phyloP scores from a whole-genome alignment of 495 filamentous ascomycete genomes.

The Aspergillus haitiensis region DNA sequence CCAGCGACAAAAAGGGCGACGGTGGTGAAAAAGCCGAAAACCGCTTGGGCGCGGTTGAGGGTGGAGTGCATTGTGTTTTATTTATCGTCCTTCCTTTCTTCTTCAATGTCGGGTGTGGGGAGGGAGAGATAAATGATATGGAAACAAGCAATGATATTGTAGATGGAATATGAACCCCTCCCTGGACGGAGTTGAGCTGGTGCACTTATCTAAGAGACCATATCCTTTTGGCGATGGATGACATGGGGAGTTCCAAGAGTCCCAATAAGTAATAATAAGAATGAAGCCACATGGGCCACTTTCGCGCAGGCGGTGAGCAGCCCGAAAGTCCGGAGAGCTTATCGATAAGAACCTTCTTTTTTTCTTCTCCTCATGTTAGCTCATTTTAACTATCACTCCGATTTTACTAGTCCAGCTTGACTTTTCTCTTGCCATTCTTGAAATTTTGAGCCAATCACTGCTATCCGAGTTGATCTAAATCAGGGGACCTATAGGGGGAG shows the following conservation, averaged over 20 bases:
- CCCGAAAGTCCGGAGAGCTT: constrained; percentile 5
- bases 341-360: constrained; percentile 24
- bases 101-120: not conserved
- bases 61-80: constrained; percentile 69
- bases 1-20: constrained; percentile 80
- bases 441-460: too few relatives aligned
- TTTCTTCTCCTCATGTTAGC: not conserved
- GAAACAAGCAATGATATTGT: too few relatives aligned
- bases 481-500: too few relatives aligned
- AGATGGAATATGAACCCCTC: not conserved
- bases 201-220: too few relatives aligned
- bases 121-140: constrained; percentile 3
- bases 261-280: not conserved
- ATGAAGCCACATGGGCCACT: constrained; percentile 43
- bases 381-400: not conserved
- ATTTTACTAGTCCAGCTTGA: too few relatives aligned
- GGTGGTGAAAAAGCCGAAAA: constrained; percentile 97
- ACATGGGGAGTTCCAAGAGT: not conserved
- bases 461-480: too few relatives aligned
- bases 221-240: not conserved
- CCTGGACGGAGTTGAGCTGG: not conserved
- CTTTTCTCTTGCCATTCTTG: too few relatives aligned
- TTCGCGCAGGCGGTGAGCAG: constrained; percentile 25
- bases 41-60: constrained; percentile 79
- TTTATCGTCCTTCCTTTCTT: not conserved